Evolutionary conservation across 345 rosid genomes (phyloP).

Genomic region (Salix dunnii): DNA sequence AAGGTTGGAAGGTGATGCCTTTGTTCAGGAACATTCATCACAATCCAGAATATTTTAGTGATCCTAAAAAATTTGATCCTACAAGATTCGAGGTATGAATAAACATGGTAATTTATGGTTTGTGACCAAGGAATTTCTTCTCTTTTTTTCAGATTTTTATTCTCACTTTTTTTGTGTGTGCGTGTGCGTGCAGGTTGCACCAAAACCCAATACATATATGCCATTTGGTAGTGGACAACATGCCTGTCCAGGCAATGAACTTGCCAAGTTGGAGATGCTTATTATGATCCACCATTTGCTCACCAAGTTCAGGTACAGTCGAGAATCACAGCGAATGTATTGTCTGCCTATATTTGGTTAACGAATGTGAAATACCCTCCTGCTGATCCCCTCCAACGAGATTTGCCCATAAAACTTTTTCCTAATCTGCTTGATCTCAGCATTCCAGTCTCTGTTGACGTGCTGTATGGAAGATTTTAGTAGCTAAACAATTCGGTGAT

Average conservation of each 20-base stretch:
- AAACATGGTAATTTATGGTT: background rate
- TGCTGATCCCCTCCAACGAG: slow-evolving; percentile 1
- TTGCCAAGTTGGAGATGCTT: slow-evolving; percentile 79
- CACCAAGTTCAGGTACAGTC: slow-evolving; percentile 58
- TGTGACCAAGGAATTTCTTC: background rate
- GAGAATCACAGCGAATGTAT: slow-evolving; percentile 6
- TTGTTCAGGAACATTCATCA: slow-evolving; percentile 73
- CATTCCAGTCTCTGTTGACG: too few species aligned
- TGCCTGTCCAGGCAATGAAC: slow-evolving; percentile 77
- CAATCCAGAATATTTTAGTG: slow-evolving; percentile 51
- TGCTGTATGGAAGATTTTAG: too few species aligned
- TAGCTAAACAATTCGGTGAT: too few species aligned
- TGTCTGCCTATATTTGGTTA: slow-evolving; percentile 4
- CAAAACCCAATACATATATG: slow-evolving; percentile 62
- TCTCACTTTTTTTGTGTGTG: background rate
- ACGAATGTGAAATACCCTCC: background rate
- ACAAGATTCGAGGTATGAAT: slow-evolving; percentile 63
- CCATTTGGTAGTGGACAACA: slow-evolving; percentile 78
- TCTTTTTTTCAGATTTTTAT: background rate
- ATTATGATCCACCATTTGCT: slow-evolving; percentile 55
- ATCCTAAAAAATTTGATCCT: slow-evolving; percentile 67
- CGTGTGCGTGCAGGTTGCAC: slow-evolving; percentile 36
- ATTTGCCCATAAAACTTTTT: background rate
- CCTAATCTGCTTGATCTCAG: background rate
- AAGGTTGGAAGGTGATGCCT: slow-evolving; percentile 87